Percentiles rank a stretch among this genome's conserved stretches.
phyloP scores from a whole-genome alignment of 2,329 filamentous ascomycete genomes.

The Domatiomyces catenatus region DNA sequence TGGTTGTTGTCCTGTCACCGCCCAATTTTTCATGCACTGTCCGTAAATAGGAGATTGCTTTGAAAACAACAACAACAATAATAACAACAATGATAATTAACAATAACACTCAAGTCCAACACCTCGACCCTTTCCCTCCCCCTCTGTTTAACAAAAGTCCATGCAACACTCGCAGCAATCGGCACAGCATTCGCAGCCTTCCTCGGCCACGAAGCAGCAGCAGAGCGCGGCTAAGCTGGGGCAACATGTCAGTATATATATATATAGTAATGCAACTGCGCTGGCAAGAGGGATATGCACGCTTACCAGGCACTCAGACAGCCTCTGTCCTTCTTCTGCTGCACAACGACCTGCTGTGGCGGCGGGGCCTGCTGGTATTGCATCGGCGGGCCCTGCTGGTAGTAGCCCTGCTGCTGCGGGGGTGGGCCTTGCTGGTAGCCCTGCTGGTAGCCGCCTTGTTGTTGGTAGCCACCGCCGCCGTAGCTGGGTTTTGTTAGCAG shows the following conservation, averaged over 20 bases:
- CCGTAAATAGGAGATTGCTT: no score
- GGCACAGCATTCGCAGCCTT: conserved; percentile 48
- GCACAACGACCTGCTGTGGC: conserved; percentile 27
- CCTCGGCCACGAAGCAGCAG: conserved; percentile 50
- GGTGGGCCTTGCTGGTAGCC: conserved; percentile 10
- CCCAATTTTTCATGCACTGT: no score
- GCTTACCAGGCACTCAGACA: conserved; percentile 38
- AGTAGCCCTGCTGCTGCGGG: conserved; percentile 20
- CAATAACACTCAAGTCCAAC: no score
- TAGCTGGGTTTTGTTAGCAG: background rate
- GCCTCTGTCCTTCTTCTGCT: conserved; percentile 35
- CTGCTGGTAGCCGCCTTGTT: no score
- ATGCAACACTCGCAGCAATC: conserved; percentile 40
- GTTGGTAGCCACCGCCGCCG: no score
- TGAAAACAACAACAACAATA: no score
- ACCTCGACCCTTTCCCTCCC: no score
- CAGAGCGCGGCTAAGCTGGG: conserved; percentile 40
- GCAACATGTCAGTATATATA: background rate
- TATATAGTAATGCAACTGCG: no score
- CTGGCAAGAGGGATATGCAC: no score
- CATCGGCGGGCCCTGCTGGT: conserved; percentile 36
- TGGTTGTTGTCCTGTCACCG: no score
- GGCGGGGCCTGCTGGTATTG: conserved; percentile 35
- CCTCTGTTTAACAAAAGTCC: conserved; percentile 12
- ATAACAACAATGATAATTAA: no score